Evolutionary conservation across 768 basidiomycete genomes (phyloP), one percentile per base, ranked within the genome.

Genomic region (Mycena belliarum): DNA sequence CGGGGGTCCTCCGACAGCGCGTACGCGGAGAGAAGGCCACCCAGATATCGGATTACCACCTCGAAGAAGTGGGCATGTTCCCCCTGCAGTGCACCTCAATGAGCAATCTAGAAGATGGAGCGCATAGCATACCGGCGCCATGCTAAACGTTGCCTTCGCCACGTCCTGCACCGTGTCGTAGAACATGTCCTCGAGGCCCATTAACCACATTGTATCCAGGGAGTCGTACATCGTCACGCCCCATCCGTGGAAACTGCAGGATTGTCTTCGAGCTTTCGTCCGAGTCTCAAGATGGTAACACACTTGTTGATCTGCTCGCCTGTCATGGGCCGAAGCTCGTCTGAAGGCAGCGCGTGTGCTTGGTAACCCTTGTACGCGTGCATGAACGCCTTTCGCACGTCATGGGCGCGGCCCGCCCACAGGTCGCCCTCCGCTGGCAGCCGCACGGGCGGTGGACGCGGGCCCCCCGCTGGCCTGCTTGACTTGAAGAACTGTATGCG

Each of bases 151-250:
- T 25, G 50, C 28, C 6, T 25, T 28, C 9, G 76, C 72, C 18
- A 87, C 70, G 29, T 78, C 72, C 29, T 81, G 79, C 4, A 91
- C 68, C 4, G 86, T 85, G 15, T 84, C 74, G 29, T 73, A 67
- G 64, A 88, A 94, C 64, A 87, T 82, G 4, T 86, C 81, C 15
- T 81, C 71, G 15, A 93, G 73, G 11, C 81, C 90, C 85, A 95
- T 88, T 46, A 95, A 74, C 68, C 88, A 81, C 78, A 96, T 85
- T 0, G 91, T 91, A 63, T 93, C 92, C 18, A 95, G 77, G 3
- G 90, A 80, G 61, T 95, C 94, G 44, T 89, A 80, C 52, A 88
- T 73, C 2, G 89, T 86, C 1, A 88, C 75, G 16, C 84, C 85
- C 89, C 88, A 91, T 23, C 85, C 87, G 63, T 89, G 88, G 66